Conservation (phyloP, 31 red algal genomes). For the Bonnemaisonia californica region DNA sequence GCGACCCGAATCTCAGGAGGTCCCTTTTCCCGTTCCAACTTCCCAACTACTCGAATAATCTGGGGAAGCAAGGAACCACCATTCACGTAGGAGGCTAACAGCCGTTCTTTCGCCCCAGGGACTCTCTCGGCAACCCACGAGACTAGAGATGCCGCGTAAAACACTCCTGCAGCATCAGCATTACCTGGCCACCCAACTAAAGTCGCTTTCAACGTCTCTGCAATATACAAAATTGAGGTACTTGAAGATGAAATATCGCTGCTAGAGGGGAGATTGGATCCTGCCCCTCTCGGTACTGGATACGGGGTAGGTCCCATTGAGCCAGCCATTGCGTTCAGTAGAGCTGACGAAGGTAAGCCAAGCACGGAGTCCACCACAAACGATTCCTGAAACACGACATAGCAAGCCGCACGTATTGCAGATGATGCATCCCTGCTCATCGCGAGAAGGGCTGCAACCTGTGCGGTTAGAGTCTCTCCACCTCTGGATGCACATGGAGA, state of each 20-base stretch:
- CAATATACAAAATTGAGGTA: conserved; percentile 27
- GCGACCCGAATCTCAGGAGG: conserved; percentile 66
- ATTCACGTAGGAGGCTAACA: conserved; percentile 39
- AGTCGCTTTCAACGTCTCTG: conserved; percentile 45
- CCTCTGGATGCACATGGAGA: conserved; percentile 14
- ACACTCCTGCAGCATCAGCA: conserved; percentile 76
- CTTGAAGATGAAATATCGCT: conserved; percentile 3
- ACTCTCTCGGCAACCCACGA: conserved; percentile 48
- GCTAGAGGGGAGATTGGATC: conserved; percentile 33
- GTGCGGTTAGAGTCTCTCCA: conserved; percentile 15
- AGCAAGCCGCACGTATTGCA: conserved; percentile 67
- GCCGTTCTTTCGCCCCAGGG: conserved; percentile 43
- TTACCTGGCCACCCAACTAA: conserved; percentile 78
- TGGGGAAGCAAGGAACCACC: conserved; percentile 40
- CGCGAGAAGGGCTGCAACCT: conserved; percentile 33
- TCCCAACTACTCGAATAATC: conserved; percentile 62
- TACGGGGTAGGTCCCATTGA: conserved; percentile 10
- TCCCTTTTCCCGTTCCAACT: conserved; percentile 63
- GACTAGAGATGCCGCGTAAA: conserved; percentile 74
- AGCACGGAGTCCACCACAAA: conserved; percentile 48
- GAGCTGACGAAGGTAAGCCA: conserved; percentile 51
- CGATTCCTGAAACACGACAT: conserved; percentile 41
- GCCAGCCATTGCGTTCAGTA: conserved; percentile 48
- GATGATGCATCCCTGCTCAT: conserved; percentile 50
- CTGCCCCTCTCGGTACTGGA: conserved; percentile 23